Conservation (phyloP, 192 early-diverging fungal species). For the Podila verticillata region DNA sequence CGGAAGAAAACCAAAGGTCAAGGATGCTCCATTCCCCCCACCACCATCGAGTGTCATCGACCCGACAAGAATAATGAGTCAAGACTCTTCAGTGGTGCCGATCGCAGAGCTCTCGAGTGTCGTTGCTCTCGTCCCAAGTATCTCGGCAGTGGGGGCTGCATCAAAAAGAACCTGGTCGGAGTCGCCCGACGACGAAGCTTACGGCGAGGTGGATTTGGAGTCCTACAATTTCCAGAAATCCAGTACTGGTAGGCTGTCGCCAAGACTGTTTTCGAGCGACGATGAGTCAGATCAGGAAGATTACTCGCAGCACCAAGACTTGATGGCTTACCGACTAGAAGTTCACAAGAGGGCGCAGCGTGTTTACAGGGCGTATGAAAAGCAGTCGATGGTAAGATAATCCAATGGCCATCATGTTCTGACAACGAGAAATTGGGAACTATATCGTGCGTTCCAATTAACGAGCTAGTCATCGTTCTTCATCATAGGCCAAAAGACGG, state of each 20-base stretch:
- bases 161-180: not conserved
- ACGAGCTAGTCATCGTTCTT: not conserved
- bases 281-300: constrained; percentile 37
- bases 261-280: not conserved
- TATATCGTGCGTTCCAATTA: not conserved
- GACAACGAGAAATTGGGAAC: no score
- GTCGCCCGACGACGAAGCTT: not conserved
- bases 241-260: not conserved
- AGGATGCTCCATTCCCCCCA: not conserved
- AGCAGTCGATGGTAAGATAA: constrained; percentile 32
- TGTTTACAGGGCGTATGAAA: constrained; percentile 40
- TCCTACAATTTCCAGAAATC: not conserved
- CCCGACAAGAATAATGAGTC: no score
- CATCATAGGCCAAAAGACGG: constrained; percentile 25
- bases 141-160: not conserved
- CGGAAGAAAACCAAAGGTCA: constrained; percentile 38
- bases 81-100: no score
- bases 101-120: no score
- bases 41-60: no score
- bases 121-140: not conserved
- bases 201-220: not conserved
- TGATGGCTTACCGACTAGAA: constrained; percentile 41
- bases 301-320: constrained; percentile 34
- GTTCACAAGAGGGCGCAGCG: constrained; percentile 40
- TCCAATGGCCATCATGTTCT: no score